Evolutionary conservation across 2,329 filamentous ascomycete genomes (phyloP).

Genomic region (Domatiomyces globalis): DNA sequence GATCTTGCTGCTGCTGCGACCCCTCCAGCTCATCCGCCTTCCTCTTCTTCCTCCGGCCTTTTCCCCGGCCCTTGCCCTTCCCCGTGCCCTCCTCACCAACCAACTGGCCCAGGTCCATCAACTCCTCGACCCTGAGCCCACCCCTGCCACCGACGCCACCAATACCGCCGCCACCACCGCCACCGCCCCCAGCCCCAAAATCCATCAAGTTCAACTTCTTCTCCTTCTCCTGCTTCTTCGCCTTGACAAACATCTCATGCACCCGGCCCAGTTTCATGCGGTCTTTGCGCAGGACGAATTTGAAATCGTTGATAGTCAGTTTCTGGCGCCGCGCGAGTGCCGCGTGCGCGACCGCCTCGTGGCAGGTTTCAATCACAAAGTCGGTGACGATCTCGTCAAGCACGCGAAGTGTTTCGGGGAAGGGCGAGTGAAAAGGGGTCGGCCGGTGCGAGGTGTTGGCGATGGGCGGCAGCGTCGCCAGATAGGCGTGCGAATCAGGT

Average conservation of each 20-base stretch:
- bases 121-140: slow-evolving; percentile 10
- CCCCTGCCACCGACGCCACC: slow-evolving; percentile 7
- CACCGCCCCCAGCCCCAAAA: neutral
- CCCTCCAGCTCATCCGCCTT: slow-evolving; percentile 9
- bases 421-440: slow-evolving; percentile 60
- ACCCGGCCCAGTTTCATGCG: slow-evolving; percentile 76
- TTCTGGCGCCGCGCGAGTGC: slow-evolving; percentile 82
- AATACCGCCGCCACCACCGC: neutral
- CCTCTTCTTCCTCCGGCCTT: slow-evolving; percentile 17
- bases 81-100: slow-evolving; percentile 19
- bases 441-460: slow-evolving; percentile 35
- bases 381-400: slow-evolving; percentile 94
- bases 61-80: slow-evolving; percentile 16
- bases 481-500: slow-evolving; percentile 10
- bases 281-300: slow-evolving; percentile 80
- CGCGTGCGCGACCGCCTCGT: slow-evolving; percentile 73
- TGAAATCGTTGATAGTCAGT: slow-evolving; percentile 96
- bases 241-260: slow-evolving; percentile 76
- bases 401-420: slow-evolving; percentile 69
- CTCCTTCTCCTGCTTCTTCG: slow-evolving; percentile 70
- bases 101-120: slow-evolving; percentile 16
- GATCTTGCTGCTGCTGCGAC: slow-evolving; percentile 1
- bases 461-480: slow-evolving; percentile 7
- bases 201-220: slow-evolving; percentile 42
- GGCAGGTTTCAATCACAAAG: slow-evolving; percentile 87